These are phyloP conservation scores for Kingdonia uniflora DNA, from an alignment of 164 flowering plant genomes.

Conservation along the genomic window DNA sequence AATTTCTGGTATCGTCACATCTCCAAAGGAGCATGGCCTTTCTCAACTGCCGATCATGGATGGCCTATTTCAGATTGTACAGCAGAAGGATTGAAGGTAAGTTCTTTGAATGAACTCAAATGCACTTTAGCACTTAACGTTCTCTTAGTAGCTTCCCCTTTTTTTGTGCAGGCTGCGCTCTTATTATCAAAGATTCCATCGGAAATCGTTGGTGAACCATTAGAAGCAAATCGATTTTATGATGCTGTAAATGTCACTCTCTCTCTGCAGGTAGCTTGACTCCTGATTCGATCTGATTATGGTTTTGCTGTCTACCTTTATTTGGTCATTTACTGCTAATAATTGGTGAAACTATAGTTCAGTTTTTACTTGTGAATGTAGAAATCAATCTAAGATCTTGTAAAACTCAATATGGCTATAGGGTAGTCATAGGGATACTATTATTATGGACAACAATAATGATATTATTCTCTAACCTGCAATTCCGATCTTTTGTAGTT, in stretches of 20 bases:
- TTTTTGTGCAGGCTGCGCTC: conserved; percentile 31
- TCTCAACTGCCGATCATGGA: conserved; percentile 79
- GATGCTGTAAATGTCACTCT: conserved; percentile 67
- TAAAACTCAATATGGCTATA: too few species aligned
- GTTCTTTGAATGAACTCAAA: conserved; percentile 1
- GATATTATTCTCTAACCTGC: too few species aligned
- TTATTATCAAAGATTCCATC: conserved; percentile 32
- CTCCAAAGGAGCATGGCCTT: conserved; percentile 92
- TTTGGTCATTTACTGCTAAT: too few species aligned
- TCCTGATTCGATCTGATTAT: not conserved
- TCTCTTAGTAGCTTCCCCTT: conserved; percentile 6
- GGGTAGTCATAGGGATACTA: too few species aligned
- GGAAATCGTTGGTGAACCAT: conserved; percentile 40
- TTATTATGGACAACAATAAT: too few species aligned
- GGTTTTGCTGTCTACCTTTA: too few species aligned
- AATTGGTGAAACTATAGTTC: too few species aligned
- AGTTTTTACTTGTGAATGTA: too few species aligned
- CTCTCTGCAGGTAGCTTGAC: conserved; percentile 53
- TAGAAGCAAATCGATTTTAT: conserved; percentile 28
- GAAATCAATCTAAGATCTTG: too few species aligned
- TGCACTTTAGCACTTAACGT: not conserved
- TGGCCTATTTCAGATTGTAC: conserved; percentile 93
- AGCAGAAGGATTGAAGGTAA: conserved; percentile 74
- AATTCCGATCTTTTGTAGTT: too few species aligned
- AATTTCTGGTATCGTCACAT: conserved; percentile 68